phyloP scores from a whole-genome alignment of 176 grass and related monocot genomes.

The Triticum aestivum region DNA sequence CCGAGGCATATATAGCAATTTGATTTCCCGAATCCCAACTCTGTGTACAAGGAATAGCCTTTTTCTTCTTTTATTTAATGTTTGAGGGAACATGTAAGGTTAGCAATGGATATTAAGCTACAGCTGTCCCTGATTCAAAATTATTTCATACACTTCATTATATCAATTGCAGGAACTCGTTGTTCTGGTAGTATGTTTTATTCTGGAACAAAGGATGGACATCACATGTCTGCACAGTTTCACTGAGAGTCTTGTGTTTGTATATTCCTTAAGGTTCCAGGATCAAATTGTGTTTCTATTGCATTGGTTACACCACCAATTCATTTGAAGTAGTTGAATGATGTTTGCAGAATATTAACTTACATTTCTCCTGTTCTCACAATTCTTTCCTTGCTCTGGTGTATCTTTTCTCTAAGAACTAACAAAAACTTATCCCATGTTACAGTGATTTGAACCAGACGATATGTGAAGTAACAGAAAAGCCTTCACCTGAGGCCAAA shows the following conservation, averaged over 20 bases:
- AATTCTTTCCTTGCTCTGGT: background rate
- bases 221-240: background rate
- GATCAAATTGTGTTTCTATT: background rate
- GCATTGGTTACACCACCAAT: background rate
- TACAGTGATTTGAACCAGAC: constrained; percentile 68
- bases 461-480: constrained; percentile 75
- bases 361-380: background rate
- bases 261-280: background rate
- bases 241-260: background rate
- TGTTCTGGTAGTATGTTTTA: background rate
- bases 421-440: background rate
- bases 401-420: constrained; percentile 35
- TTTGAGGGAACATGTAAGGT: background rate
- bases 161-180: background rate
- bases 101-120: background rate
- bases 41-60: background rate
- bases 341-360: background rate
- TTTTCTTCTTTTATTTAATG: constrained; percentile 5
- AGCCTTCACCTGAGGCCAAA: constrained; percentile 68
- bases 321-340: background rate
- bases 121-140: background rate
- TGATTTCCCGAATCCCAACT: background rate
- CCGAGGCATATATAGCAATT: background rate
- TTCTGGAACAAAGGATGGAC: background rate
- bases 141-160: background rate